A percentile compares a stretch with the other conserved stretches of the same genome.
These are phyloP conservation scores for Clavispora carvajalis DNA, from an alignment of 805 yeast genomes.

Conservation along the genomic window DNA sequence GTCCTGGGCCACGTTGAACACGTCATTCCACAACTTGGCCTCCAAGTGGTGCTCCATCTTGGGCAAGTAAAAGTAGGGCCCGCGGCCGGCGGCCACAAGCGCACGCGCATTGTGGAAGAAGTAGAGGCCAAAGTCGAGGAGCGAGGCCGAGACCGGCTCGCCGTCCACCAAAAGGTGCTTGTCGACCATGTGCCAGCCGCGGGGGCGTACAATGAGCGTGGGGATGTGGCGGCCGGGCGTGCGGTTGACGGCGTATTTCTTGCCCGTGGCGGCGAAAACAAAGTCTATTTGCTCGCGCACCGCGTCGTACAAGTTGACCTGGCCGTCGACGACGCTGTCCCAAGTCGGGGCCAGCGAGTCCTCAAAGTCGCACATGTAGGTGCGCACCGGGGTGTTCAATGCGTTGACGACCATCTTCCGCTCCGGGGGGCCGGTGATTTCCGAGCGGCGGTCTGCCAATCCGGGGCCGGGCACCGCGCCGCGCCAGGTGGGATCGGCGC, in stretches of 20 bases:
- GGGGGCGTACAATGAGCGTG: conserved; percentile 76
- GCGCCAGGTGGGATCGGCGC: conserved; percentile 14
- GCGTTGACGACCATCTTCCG: conserved; percentile 20
- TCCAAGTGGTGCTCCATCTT: conserved; percentile 84
- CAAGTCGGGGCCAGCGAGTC: conserved; percentile 18
- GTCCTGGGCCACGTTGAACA: conserved; percentile 73
- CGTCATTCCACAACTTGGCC: conserved; percentile 79
- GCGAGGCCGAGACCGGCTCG: conserved; percentile 72
- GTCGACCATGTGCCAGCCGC: conserved; percentile 85
- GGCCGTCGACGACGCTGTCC: conserved; percentile 17
- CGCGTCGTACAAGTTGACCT: conserved; percentile 19
- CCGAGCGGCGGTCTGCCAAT: conserved; percentile 16
- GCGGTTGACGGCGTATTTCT: conserved; percentile 40
- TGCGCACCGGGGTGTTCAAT: conserved; percentile 17
- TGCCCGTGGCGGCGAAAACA: conserved; percentile 18
- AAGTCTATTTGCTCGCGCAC: conserved; percentile 17
- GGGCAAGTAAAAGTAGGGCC: conserved; percentile 79
- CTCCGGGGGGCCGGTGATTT: conserved; percentile 22
- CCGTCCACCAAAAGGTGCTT: conserved; percentile 66
- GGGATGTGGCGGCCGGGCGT: conserved; percentile 57
- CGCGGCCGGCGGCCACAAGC: conserved; percentile 58
- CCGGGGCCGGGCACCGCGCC: conserved; percentile 18
- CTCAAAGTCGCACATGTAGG: conserved; percentile 21
- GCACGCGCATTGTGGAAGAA: conserved; percentile 71
- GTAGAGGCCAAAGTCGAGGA: conserved; percentile 74